Conservation (phyloP, 2,329 filamentous ascomycete species). For the Botrytis cinerea region DNA sequence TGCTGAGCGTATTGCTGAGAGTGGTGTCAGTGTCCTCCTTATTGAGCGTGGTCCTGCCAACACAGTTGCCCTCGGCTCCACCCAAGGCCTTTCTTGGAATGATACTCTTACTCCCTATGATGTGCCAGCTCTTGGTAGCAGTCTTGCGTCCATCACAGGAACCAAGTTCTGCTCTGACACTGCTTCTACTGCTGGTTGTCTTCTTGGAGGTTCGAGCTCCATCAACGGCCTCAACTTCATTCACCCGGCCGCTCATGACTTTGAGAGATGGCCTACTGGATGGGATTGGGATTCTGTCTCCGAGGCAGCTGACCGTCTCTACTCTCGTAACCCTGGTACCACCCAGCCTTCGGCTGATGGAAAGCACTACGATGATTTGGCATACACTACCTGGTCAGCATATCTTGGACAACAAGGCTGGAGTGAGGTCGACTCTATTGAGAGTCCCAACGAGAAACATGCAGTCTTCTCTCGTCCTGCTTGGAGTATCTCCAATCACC, state of each 20-base stretch:
- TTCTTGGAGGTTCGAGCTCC: background rate
- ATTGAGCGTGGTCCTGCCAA: background rate
- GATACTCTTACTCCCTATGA: background rate
- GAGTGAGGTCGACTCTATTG: background rate
- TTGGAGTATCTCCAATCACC: background rate
- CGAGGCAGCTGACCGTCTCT: background rate
- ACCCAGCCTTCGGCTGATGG: background rate
- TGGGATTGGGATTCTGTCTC: background rate
- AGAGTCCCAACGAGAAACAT: background rate
- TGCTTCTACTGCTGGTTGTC: background rate
- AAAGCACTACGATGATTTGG: background rate
- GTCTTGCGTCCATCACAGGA: background rate
- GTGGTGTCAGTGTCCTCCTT: background rate
- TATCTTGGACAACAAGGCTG: background rate
- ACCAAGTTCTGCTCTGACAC: background rate
- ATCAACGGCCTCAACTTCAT: background rate
- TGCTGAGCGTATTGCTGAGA: conserved; percentile 1
- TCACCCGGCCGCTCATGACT: background rate
- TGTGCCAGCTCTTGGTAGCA: background rate
- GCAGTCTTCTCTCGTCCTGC: background rate
- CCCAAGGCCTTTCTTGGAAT: background rate
- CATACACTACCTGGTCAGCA: background rate
- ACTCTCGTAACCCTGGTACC: background rate
- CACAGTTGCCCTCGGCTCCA: background rate
- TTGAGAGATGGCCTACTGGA: background rate